These are phyloP conservation scores for Sisymbrium altissimum DNA, from an alignment of 345 rosid species.

Conservation along the genomic window DNA sequence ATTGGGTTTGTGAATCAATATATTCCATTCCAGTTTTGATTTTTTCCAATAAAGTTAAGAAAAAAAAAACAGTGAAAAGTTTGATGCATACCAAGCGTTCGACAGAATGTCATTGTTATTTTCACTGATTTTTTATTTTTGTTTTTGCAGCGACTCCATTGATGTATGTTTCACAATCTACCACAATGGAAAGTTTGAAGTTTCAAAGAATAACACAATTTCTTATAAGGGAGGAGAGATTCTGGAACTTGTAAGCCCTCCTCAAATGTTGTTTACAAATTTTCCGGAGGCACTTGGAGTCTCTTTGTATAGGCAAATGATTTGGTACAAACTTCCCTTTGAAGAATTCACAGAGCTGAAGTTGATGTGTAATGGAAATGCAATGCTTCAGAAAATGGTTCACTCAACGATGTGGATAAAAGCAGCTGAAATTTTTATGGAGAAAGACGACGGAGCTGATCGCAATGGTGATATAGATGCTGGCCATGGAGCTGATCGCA, in stretches of 20 bases:
- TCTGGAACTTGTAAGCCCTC: neutral
- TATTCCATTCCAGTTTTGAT: no score
- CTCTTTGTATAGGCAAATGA: neutral
- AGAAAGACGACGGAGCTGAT: neutral
- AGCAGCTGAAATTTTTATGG: neutral
- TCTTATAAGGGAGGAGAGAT: neutral
- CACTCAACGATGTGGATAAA: neutral
- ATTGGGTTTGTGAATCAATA: no score
- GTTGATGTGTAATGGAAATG: neutral
- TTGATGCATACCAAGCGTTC: no score
- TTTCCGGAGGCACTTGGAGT: neutral
- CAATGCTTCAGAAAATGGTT: neutral
- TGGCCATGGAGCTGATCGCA: neutral
- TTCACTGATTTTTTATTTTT: no score
- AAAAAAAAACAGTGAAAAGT: no score
- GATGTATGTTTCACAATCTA: no score
- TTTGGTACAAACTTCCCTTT: neutral
- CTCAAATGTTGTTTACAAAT: neutral
- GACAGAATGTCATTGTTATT: no score
- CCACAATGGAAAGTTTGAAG: neutral
- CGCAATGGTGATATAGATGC: no score
- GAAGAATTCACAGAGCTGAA: neutral
- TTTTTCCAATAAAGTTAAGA: no score
- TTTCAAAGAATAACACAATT: neutral
- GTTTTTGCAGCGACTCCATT: no score